Evolutionary conservation across 2,329 filamentous ascomycete genomes (phyloP).

Genomic region (Camptophora hylomeconis): DNA sequence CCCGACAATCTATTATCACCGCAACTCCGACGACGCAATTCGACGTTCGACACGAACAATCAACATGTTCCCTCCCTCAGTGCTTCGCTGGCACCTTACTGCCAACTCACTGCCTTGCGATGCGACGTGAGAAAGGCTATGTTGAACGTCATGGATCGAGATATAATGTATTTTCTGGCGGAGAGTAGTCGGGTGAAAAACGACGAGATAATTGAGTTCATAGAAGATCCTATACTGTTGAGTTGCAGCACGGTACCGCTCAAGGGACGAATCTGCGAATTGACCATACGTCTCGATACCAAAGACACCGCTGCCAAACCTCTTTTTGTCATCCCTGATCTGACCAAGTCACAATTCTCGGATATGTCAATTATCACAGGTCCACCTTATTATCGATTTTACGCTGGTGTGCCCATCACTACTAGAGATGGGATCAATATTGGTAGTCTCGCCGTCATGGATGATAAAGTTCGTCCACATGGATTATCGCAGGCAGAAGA

Average conservation of each 20-base stretch:
- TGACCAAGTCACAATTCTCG: slow-evolving; percentile 22
- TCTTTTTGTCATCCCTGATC: slow-evolving; percentile 21
- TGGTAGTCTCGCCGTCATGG: slow-evolving; percentile 47
- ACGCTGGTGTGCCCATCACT: slow-evolving; percentile 48
- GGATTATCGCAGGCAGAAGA: slow-evolving; percentile 36
- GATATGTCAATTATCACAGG: slow-evolving; percentile 19
- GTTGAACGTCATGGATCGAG: slow-evolving; percentile 35
- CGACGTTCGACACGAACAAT: slow-evolving; percentile 3
- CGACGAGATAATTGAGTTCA: slow-evolving; percentile 20
- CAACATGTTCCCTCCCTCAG: slow-evolving; percentile 7
- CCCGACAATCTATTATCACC: slow-evolving; percentile 18
- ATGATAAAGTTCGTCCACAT: slow-evolving; percentile 39
- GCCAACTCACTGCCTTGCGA: slow-evolving; percentile 8
- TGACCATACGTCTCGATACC: slow-evolving; percentile 15
- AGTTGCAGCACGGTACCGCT: slow-evolving; percentile 22
- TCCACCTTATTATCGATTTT: slow-evolving; percentile 29
- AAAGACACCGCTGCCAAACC: slow-evolving; percentile 16
- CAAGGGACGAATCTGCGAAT: slow-evolving; percentile 23
- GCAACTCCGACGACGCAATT: slow-evolving; percentile 6
- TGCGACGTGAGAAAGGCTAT: slow-evolving; percentile 23
- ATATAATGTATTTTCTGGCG: slow-evolving; percentile 37
- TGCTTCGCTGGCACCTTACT: slow-evolving; percentile 6
- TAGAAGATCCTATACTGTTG: slow-evolving; percentile 20
- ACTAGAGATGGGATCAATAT: slow-evolving; percentile 45
- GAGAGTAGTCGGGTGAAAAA: slow-evolving; percentile 32